Base-by-base conservation (phyloP, 2,329 filamentous ascomycete genomes). In the Aciculosporium take region DNA sequence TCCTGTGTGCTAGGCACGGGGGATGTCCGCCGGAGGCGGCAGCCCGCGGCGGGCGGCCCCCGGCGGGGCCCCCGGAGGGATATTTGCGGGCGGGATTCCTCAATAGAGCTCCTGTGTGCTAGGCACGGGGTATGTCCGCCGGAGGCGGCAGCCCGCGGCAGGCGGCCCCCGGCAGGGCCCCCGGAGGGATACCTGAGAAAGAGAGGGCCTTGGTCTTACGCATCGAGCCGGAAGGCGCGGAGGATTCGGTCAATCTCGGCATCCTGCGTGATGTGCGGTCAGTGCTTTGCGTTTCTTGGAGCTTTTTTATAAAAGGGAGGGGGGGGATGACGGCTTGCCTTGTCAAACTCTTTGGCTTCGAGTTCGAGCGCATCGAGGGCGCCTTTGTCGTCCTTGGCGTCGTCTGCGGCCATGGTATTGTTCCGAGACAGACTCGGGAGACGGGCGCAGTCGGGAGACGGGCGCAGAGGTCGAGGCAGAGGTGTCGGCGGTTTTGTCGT, bases 191-290 rank as follows among this genome's bases (percentile, higher is more conserved):
- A n/a, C n/a, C n/a, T n/a, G n/a, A n/a, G n/a, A n/a, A n/a, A n/a
- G n/a, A n/a, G n/a, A n/a, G n/a, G n/a, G n/a, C n/a, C n/a, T n/a
- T n/a, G n/a, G 17, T 37, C 21, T 43, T 58, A 72, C 68, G 74
- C 73, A 57, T 78, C 70, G 15, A 78, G 76, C 53, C 82, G 79
- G 63, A 98, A 98, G 37, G 88, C 84, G 55, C 82, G 83, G 51
- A 94, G 72, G 51, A 98, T 98, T 46, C 89, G 83, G 56, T 94
- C 85, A 54, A 96, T 96, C 60, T 96, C 89, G 45, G 83, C 81
- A 72, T 96, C 91, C 84, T 94, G 25, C 17, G 13, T 8, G 35
- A 12, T 5, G 29, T 31, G 51, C 33, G 10, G 24, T 42, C 42
- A 37, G 21, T 12, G 4, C 2, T 36, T 5, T 7, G 36, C 8